Percentiles rank a stretch among this genome's conserved stretches.
These are phyloP conservation scores for Pythium catenulatum DNA, from an alignment of 352 stramenopile species.

Conservation along the genomic window DNA sequence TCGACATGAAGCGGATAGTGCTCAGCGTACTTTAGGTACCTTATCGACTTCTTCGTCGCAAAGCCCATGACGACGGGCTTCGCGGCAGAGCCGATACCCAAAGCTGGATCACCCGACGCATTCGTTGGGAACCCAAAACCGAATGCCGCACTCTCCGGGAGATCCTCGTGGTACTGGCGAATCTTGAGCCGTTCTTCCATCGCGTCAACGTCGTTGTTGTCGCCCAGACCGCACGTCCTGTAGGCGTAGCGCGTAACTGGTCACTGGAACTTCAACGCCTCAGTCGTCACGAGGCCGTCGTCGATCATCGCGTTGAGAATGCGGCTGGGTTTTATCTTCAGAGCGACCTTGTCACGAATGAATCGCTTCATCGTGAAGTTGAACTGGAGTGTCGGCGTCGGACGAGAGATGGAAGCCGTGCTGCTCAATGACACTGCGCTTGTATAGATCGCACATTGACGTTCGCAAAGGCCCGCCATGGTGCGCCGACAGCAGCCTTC, in stretches of 20 bases:
- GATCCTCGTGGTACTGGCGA: neutral
- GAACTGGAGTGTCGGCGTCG: neutral
- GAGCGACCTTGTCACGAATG: neutral
- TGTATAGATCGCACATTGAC: neutral
- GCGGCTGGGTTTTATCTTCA: slow-evolving; percentile 1
- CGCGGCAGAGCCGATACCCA: neutral
- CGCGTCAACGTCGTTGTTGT: slow-evolving; percentile 26
- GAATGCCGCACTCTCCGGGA: neutral
- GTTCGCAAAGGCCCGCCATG: slow-evolving; percentile 1
- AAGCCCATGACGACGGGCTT: neutral
- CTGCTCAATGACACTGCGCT: neutral
- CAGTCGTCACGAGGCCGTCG: neutral
- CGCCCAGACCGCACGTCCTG: neutral
- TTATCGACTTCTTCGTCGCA: neutral
- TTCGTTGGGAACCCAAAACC: neutral
- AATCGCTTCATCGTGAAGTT: slow-evolving; percentile 37
- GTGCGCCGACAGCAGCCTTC: neutral
- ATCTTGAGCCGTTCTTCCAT: neutral
- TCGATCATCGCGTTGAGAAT: slow-evolving; percentile 40
- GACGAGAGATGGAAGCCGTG: neutral
- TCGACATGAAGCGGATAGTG: neutral
- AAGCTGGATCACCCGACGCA: neutral
- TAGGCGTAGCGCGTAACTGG: neutral
- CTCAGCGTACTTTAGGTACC: neutral
- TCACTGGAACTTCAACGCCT: neutral